Evolutionary conservation across 1,139 yeast species (phyloP).

Genomic region (Yamadazyma atlantica): DNA sequence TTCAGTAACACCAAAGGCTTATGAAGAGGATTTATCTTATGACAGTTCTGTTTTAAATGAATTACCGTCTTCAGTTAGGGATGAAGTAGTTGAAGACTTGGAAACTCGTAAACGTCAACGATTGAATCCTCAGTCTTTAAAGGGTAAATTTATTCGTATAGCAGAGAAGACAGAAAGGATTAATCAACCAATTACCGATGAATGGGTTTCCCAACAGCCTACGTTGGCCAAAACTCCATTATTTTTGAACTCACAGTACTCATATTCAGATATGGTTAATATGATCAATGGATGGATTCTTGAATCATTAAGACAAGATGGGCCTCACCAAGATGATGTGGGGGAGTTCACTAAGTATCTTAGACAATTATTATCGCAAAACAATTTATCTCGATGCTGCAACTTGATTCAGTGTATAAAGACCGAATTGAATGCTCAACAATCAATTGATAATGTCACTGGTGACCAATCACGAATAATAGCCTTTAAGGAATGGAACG

Average conservation of each 20-base stretch:
- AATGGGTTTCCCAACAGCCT: slow-evolving; percentile 27
- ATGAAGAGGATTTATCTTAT: slow-evolving; percentile 18
- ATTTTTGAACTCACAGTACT: slow-evolving; percentile 32
- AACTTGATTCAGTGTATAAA: slow-evolving; percentile 22
- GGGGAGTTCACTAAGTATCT: slow-evolving; percentile 33
- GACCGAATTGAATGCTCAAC: slow-evolving; percentile 13
- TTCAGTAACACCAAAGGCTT: slow-evolving; percentile 6
- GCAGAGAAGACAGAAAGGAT: slow-evolving; percentile 18
- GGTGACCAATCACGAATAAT: not conserved
- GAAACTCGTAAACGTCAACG: slow-evolving; percentile 27
- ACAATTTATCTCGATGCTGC: slow-evolving; percentile 21
- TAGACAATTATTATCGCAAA: slow-evolving; percentile 17
- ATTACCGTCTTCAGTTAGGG: slow-evolving; percentile 44
- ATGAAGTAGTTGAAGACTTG: slow-evolving; percentile 43
- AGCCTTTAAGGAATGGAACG: slow-evolving; percentile 20
- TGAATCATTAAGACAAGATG: slow-evolving; percentile 40
- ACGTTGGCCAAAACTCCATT: slow-evolving; percentile 22
- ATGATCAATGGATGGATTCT: slow-evolving; percentile 51
- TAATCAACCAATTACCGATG: slow-evolving; percentile 21
- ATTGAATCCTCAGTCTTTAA: slow-evolving; percentile 29
- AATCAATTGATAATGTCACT: slow-evolving; percentile 7
- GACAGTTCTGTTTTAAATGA: slow-evolving; percentile 47
- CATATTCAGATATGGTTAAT: slow-evolving; percentile 33
- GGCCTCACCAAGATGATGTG: slow-evolving; percentile 63
- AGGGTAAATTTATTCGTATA: slow-evolving; percentile 29